A percentile compares a stretch with the other conserved stretches of the same genome.
Evolutionary conservation across 306 rosid genomes (phyloP).

Genomic region (Acacia confusa): DNA sequence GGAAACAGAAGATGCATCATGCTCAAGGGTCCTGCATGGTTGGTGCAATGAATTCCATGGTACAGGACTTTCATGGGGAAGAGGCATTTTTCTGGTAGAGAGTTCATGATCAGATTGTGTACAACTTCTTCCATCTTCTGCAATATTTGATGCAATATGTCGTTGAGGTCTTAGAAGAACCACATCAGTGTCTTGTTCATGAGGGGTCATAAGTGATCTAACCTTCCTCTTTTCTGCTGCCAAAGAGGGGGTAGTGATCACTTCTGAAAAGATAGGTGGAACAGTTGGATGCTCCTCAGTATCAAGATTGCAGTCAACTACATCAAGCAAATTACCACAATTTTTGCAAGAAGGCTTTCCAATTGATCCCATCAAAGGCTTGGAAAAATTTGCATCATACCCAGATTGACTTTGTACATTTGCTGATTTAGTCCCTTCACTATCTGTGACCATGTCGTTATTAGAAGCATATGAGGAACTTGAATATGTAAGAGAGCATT

Average conservation of each 20-base stretch:
- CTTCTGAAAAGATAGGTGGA: slow-evolving; percentile 40
- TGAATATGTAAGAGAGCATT: slow-evolving; percentile 51
- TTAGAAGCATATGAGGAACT: slow-evolving; percentile 42
- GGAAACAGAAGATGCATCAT: slow-evolving; percentile 43
- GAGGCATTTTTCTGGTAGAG: slow-evolving; percentile 36
- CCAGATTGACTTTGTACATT: slow-evolving; percentile 35
- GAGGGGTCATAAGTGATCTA: slow-evolving; percentile 30
- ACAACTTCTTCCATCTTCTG: slow-evolving; percentile 38
- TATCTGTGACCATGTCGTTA: slow-evolving; percentile 30
- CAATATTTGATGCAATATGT: slow-evolving; percentile 22
- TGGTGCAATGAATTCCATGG: slow-evolving; percentile 48
- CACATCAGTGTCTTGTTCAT: slow-evolving; percentile 45
- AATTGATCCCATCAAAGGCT: slow-evolving; percentile 36
- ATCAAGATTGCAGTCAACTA: slow-evolving; percentile 38
- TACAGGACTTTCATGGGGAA: slow-evolving; percentile 39
- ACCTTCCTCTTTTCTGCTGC: slow-evolving; percentile 44
- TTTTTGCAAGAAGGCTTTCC: slow-evolving; percentile 62
- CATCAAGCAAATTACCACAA: slow-evolving; percentile 62
- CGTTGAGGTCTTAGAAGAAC: slow-evolving; percentile 43
- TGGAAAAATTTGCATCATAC: slow-evolving; percentile 33
- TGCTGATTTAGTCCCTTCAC: slow-evolving; percentile 23
- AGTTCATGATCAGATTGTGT: slow-evolving; percentile 32
- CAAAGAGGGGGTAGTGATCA: slow-evolving; percentile 34
- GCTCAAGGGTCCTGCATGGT: slow-evolving; percentile 36
- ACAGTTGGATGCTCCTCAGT: slow-evolving; percentile 37